Percentiles rank a stretch among this genome's conserved stretches.
These are phyloP conservation scores for Crithidia sp. DNA, from an alignment of 208 protist genomes.

Conservation along the genomic window DNA sequence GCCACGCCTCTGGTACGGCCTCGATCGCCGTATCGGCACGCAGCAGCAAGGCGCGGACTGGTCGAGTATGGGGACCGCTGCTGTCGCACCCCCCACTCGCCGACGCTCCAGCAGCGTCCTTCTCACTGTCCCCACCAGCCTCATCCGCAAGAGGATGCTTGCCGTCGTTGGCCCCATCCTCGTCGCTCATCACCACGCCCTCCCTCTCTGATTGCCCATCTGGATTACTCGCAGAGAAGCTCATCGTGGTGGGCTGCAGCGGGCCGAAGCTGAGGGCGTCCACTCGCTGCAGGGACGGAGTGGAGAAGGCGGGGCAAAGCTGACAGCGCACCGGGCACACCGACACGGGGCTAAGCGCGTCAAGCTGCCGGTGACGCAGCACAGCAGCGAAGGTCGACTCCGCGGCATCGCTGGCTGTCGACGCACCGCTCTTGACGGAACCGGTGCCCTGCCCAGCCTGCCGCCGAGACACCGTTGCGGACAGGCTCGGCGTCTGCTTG, in stretches of 20 bases:
- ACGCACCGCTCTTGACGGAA: neutral
- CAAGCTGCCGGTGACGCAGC: constrained; percentile 27
- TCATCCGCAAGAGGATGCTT: too few species aligned
- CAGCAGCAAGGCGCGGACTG: constrained; percentile 42
- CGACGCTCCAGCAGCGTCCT: too few species aligned
- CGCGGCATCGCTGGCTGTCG: neutral
- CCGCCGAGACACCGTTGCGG: neutral
- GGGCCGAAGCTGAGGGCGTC: constrained; percentile 62
- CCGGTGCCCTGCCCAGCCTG: neutral
- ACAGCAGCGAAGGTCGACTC: constrained; percentile 17
- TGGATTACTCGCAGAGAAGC: neutral
- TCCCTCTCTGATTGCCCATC: neutral
- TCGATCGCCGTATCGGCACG: constrained; percentile 56
- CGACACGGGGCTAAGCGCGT: constrained; percentile 37
- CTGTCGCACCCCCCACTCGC: neutral
- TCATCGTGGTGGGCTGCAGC: constrained; percentile 30
- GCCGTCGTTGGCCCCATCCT: neutral
- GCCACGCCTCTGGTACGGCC: constrained; percentile 21
- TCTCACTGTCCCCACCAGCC: too few species aligned
- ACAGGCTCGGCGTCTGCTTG: neutral
- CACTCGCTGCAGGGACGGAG: constrained; percentile 59
- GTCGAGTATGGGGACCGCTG: neutral
- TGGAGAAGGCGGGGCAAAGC: constrained; percentile 64
- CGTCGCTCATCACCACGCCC: neutral
- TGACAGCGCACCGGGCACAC: constrained; percentile 41